Evolutionary conservation across 1,284 basidiomycete species (phyloP), one percentile per base, ranked within the genome.

Genomic region (Vanrija sp.): DNA sequence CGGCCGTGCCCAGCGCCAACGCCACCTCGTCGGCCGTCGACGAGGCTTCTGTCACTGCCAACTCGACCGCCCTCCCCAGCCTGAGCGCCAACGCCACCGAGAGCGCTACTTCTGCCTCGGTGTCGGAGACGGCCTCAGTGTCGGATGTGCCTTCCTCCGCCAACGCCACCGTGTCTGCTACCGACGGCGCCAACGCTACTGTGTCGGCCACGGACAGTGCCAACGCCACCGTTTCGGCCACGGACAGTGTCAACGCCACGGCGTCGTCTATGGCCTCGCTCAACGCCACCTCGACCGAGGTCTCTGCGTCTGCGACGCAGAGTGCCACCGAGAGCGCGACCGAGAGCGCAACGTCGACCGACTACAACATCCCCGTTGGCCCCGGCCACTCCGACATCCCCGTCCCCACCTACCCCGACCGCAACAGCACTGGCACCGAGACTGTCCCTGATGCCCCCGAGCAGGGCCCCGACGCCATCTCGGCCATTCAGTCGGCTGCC

Each of bases 371-470:
- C n/a, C n/a, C 38, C n/a, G 19, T 20, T 39, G 38, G n/a, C 19
- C 7, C 19, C 19, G 38, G 7, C 38, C 38, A 15, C 14, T 20
- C 35, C 22, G 24, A 27, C n/a, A 41, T 38, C 35, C 46, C 37
- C 23, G 20, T 20, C 10, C 49, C 43, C 20, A 44, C 57, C 16
- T 41, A 39, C 45, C 43, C 57, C 6, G 38, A 24, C 18, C 47
- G 45, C 46, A 27, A 57, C 55, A 15, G n/a, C 24, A 39, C 48
- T 31, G 66, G 64, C n/a, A 51, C 53, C 43, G 57, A 69, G 61
- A 70, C 67, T 3, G 56, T 67, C n/a, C 65, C 64, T 15, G 53
- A 58, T 18, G 51, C 59, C 6, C 63, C 64, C 23, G 61, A 62
- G 47, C 42, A 61, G n/a, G n/a, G n/a, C n/a, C 57, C 57, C 9